Conservation (phyloP, 345 rosid species). For the Streptanthus diversifolius region DNA sequence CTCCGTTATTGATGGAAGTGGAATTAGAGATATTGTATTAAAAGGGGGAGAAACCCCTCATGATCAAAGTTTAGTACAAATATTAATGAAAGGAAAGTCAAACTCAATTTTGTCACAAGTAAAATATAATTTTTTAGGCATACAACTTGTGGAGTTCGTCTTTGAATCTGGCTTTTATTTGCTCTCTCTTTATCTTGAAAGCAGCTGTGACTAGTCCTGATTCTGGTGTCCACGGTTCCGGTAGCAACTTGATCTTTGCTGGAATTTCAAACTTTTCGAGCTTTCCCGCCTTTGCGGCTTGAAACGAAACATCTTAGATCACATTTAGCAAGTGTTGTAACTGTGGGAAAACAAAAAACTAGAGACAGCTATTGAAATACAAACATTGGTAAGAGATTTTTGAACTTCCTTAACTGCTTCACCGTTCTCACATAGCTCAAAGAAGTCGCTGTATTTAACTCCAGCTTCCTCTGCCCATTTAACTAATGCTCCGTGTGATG, state of each 20-base stretch:
- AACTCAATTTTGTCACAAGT: constrained; percentile 12
- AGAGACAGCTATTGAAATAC: constrained; percentile 7
- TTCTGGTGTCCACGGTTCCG: constrained; percentile 86
- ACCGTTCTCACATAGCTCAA: constrained; percentile 58
- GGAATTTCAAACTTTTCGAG: constrained; percentile 79
- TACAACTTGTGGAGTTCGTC: constrained; percentile 65
- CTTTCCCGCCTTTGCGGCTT: constrained; percentile 65
- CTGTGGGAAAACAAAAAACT: not conserved
- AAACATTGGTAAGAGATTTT: constrained; percentile 59
- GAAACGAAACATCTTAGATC: constrained; percentile 9
- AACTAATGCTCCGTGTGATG: constrained; percentile 53
- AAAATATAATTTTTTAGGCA: constrained; percentile 26
- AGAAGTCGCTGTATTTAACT: constrained; percentile 38
- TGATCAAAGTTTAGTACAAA: not conserved
- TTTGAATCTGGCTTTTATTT: constrained; percentile 55
- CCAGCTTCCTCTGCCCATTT: constrained; percentile 70
- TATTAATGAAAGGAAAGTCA: constrained; percentile 2
- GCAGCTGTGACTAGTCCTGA: constrained; percentile 72
- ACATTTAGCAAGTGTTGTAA: not conserved
- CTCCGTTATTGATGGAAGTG: not conserved
- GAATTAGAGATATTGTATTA: not conserved
- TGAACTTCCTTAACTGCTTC: constrained; percentile 69
- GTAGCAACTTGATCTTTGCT: constrained; percentile 62
- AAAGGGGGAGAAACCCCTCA: not conserved
- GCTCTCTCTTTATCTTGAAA: constrained; percentile 69